These are phyloP conservation scores for Malassezia nana DNA, from an alignment of 1,284 basidiomycete species.

Conservation along the genomic window DNA sequence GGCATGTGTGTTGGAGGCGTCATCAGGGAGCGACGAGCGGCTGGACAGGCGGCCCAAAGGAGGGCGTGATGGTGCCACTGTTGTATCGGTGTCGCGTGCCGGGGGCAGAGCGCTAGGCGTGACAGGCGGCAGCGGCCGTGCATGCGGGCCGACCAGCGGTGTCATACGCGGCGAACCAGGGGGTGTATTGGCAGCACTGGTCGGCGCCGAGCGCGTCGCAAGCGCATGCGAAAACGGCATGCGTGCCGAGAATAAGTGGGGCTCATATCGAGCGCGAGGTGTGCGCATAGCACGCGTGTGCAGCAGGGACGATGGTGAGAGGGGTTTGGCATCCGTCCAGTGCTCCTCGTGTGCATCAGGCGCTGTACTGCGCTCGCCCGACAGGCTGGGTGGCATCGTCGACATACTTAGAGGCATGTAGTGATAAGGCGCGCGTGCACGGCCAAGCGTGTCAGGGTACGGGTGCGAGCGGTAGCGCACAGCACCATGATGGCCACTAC, in stretches of 20 bases:
- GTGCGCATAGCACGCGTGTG: not conserved
- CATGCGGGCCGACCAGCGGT: not conserved
- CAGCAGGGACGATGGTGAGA: not conserved
- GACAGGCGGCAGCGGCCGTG: not conserved
- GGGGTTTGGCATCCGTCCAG: not conserved
- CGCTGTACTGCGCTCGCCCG: conserved; percentile 41
- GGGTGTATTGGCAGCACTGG: conserved; percentile 19
- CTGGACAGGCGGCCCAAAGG: not conserved
- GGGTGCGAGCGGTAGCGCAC: conserved; percentile 44
- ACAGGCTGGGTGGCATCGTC: conserved; percentile 27
- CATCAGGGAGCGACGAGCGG: not conserved
- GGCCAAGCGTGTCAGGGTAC: conserved; percentile 23
- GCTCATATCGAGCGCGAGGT: not conserved
- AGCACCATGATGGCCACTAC: conserved; percentile 39
- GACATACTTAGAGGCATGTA: conserved; percentile 33
- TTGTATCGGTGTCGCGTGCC: not conserved
- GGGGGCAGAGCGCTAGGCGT: too few relatives aligned
- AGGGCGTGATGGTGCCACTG: not conserved
- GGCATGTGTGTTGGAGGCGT: not conserved
- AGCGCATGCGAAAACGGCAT: not conserved
- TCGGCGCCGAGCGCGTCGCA: conserved; percentile 17
- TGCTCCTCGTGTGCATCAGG: conserved; percentile 20
- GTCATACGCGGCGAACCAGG: conserved; percentile 17
- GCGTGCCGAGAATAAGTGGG: not conserved
- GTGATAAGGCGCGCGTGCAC: conserved; percentile 37